phyloP scores from a whole-genome alignment of 768 basidiomycete genomes.

The Leccinum pellstonianum region DNA sequence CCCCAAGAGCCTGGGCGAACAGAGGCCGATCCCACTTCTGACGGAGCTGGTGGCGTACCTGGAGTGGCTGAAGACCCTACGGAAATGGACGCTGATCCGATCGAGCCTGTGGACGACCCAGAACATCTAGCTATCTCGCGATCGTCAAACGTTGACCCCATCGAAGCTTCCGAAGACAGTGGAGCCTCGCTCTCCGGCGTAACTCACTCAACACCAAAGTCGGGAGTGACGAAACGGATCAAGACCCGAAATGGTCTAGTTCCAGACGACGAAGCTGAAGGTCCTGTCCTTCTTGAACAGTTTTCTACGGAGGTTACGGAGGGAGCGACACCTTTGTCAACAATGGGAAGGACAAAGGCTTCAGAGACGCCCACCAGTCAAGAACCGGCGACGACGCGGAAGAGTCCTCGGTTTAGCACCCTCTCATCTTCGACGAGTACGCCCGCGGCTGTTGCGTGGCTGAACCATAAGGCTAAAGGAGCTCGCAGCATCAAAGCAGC shows the following conservation, averaged over 20 bases:
- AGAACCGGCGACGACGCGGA: constrained; percentile 23
- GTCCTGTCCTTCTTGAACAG: constrained; percentile 24
- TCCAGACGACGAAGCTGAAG: constrained; percentile 24
- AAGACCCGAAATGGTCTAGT: constrained; percentile 40
- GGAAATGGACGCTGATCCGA: constrained; percentile 36
- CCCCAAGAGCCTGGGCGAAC: constrained; percentile 5
- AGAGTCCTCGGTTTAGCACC: constrained; percentile 16
- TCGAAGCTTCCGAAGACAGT: constrained; percentile 24
- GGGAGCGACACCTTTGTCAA: constrained; percentile 21
- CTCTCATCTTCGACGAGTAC: constrained; percentile 10
- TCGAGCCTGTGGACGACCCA: constrained; percentile 42
- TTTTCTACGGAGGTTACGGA: constrained; percentile 18
- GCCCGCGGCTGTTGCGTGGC: constrained; percentile 1
- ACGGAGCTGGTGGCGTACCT: neutral
- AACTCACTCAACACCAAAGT: constrained; percentile 26
- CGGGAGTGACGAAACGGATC: constrained; percentile 41
- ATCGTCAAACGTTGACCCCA: constrained; percentile 27
- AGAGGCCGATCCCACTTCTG: constrained; percentile 18
- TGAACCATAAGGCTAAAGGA: constrained; percentile 7
- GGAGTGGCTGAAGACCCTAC: neutral
- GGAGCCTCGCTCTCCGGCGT: neutral
- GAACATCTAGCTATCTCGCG: constrained; percentile 13
- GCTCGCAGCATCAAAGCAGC: neutral
- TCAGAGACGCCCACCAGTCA: constrained; percentile 21
- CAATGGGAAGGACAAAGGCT: constrained; percentile 21